phyloP scores from a whole-genome alignment of 345 rosid species.

The Capsella bursapastoris region DNA sequence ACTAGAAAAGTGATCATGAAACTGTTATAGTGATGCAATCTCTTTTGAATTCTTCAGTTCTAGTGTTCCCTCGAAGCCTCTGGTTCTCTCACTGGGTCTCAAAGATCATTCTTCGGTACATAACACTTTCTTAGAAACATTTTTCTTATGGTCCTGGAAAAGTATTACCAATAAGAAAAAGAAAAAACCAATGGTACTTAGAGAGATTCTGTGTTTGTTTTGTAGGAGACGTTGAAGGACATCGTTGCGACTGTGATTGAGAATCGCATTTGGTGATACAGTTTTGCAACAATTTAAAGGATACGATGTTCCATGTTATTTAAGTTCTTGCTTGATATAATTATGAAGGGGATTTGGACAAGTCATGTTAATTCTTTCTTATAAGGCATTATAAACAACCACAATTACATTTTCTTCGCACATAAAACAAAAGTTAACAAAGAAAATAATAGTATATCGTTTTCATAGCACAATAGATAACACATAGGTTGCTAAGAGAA shows the following conservation, averaged over 20 bases:
- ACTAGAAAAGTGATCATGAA: slow-evolving; percentile 9
- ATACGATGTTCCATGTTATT: slow-evolving; percentile 9
- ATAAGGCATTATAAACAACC: neutral
- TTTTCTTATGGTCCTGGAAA: neutral
- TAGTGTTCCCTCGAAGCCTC: slow-evolving; percentile 61
- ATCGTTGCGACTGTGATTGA: slow-evolving; percentile 68
- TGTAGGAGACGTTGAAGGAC: slow-evolving; percentile 84
- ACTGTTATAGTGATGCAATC: neutral
- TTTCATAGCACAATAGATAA: slow-evolving; percentile 21
- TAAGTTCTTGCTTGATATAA: slow-evolving; percentile 3
- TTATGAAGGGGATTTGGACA: neutral
- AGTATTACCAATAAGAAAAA: neutral
- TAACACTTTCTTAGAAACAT: neutral
- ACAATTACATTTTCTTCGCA: neutral
- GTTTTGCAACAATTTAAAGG: neutral
- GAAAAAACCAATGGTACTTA: slow-evolving; percentile 1
- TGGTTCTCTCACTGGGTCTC: slow-evolving; percentile 89
- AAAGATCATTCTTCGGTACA: slow-evolving; percentile 86
- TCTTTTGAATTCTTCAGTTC: slow-evolving; percentile 47
- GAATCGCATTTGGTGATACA: slow-evolving; percentile 68
- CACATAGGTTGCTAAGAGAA: slow-evolving; percentile 23
- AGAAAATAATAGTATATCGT: neutral
- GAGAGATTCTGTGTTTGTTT: neutral
- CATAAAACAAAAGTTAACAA: neutral
- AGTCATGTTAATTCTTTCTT: neutral